These are phyloP conservation scores for Verticillium alfalfae DNA, from an alignment of 2,329 filamentous ascomycete genomes.

Conservation along the genomic window DNA sequence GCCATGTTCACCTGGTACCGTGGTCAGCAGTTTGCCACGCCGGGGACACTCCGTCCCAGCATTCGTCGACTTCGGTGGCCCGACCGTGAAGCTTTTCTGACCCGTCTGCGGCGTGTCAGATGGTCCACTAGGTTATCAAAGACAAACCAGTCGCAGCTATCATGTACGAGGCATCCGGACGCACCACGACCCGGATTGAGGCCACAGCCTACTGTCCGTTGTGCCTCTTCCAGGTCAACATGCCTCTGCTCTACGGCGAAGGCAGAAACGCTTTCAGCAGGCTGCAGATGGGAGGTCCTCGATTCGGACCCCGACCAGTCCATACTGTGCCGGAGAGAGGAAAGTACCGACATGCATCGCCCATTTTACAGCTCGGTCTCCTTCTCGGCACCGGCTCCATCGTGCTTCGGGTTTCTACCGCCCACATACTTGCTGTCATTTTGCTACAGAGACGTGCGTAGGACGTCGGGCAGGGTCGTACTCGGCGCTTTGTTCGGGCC, in stretches of 20 bases:
- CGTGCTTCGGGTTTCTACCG: background rate
- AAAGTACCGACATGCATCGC: background rate
- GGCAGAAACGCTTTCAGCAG: conserved; percentile 23
- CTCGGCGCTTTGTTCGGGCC: background rate
- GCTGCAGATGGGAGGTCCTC: conserved; percentile 26
- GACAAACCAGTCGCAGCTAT: conserved; percentile 1
- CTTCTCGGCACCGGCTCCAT: background rate
- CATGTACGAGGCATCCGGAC: conserved; percentile 17
- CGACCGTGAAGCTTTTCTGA: too few relatives aligned
- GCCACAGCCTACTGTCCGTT: conserved; percentile 23
- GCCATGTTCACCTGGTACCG: conserved; percentile 15
- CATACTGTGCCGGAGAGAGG: conserved; percentile 18
- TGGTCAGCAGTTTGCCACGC: conserved; percentile 13
- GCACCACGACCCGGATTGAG: conserved; percentile 19
- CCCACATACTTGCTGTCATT: too few relatives aligned
- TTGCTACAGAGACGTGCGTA: background rate
- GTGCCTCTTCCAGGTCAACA: conserved; percentile 23
- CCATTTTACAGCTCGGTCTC: background rate
- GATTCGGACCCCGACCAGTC: conserved; percentile 24
- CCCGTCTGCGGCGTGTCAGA: too few relatives aligned
- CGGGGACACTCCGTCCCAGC: background rate
- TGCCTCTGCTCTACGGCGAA: conserved; percentile 24
- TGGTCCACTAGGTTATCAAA: too few relatives aligned
- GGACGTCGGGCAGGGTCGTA: background rate
- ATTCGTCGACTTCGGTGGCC: background rate